These are phyloP conservation scores for Liriodendron chinense DNA, from an alignment of 164 flowering plant species.

Conservation along the genomic window DNA sequence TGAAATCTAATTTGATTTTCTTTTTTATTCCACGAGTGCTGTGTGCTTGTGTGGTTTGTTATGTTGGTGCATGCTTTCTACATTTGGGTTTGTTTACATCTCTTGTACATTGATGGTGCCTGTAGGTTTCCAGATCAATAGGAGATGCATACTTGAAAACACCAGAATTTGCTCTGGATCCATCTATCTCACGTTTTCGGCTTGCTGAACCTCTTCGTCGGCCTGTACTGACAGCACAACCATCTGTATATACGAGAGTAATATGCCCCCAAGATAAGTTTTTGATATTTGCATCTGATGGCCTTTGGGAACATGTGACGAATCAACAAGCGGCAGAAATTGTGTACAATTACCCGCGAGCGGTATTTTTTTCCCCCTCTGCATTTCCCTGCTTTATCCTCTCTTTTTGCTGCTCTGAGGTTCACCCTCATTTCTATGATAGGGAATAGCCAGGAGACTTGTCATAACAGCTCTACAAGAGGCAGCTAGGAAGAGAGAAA, in stretches of 20 bases:
- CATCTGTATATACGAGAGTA: slow-evolving; percentile 41
- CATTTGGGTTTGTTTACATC: not conserved
- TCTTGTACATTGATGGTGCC: not conserved
- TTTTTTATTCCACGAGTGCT: not conserved
- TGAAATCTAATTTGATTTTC: not conserved
- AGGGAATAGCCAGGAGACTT: slow-evolving; percentile 84
- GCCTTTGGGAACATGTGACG: slow-evolving; percentile 80
- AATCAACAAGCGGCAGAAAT: slow-evolving; percentile 74
- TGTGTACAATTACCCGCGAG: slow-evolving; percentile 52
- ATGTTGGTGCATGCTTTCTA: not conserved
- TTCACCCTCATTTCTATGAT: slow-evolving; percentile 2
- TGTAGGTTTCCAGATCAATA: slow-evolving; percentile 43
- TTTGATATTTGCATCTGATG: slow-evolving; percentile 88
- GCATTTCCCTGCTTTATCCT: not conserved
- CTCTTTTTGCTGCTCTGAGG: not conserved
- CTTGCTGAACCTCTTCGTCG: slow-evolving; percentile 51
- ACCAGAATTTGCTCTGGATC: slow-evolving; percentile 55
- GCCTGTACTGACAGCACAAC: slow-evolving; percentile 72
- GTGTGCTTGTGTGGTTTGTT: too few species aligned
- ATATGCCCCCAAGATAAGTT: slow-evolving; percentile 56
- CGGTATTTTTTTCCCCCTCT: slow-evolving; percentile 26
- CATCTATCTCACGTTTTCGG: slow-evolving; percentile 50
- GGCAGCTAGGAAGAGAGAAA: slow-evolving; percentile 57
- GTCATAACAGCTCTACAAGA: slow-evolving; percentile 42
- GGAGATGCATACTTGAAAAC: slow-evolving; percentile 89